Evolutionary conservation across 2,329 filamentous ascomycete species (phyloP), one percentile per base, ranked within the genome.

Genomic region (Acephala macrosclerotiorum): DNA sequence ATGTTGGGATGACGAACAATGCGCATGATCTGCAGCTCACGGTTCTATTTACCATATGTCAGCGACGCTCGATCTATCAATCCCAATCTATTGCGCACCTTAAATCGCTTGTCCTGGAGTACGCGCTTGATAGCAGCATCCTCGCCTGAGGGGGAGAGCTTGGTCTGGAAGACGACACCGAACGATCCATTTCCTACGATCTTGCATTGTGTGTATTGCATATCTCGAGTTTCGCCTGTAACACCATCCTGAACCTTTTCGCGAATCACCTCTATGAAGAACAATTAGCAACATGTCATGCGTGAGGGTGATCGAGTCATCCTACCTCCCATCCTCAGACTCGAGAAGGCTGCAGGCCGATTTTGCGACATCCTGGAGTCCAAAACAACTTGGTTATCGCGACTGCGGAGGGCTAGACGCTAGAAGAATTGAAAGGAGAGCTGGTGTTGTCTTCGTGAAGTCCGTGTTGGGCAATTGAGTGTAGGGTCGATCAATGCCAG

Each of bases 131-230:
- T 99, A 79, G 96, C 96, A 61, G 96, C 96, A 83, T 99, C 96
- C 81, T 99, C 96, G 70, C 95, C 95, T 70, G 92, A 96, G n/a
- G 96, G 96, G 68, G 95, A 95, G 75, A 99, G 87, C 84, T 98
- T 98, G 65, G 96, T 99, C 84, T 99, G 96, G 81, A 99, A 99
- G 71, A 99, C 96, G 59, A 99, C 95, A 71, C 96, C 96, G 75
- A 99, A 99, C 40, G 95, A 98, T 73, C 96, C 96, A 83, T 99
- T 99, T 79, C 96, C 96, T 58, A 99, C 96, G 76, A 99, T 98
- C 84, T 99, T 99, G 85, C 95, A 98, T 79, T 98, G 96, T 64
- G 96, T 98, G 81, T 99, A 99, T 79, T 97, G 93, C 82, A 99
- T 89, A 76, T 99, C 96, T 80, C 93, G 91, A 75, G 94, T 97